These are phyloP conservation scores for Aspergillus terreus DNA, from an alignment of 2,329 filamentous ascomycete genomes.

Conservation along the genomic window DNA sequence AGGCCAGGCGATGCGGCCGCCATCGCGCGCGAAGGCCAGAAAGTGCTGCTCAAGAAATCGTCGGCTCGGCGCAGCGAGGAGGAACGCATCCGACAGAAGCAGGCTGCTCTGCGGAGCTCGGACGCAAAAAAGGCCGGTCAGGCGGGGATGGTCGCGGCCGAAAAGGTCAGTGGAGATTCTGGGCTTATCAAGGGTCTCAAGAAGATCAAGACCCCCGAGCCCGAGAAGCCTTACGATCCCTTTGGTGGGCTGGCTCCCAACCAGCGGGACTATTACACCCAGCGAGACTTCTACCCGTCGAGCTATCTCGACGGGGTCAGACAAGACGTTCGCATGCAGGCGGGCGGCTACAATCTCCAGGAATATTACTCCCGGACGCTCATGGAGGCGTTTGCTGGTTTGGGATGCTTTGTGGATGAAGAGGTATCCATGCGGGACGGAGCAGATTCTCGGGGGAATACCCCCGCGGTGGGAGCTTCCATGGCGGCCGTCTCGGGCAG, in stretches of 20 bases:
- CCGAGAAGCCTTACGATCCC: conserved; percentile 78
- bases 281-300: conserved; percentile 70
- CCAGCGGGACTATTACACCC: conserved; percentile 63
- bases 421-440: conserved; percentile 49
- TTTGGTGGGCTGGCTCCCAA: conserved; percentile 69
- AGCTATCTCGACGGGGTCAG: conserved; percentile 67
- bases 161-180: conserved; percentile 19
- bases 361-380: conserved; percentile 80
- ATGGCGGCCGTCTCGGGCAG: conserved; percentile 19
- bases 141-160: conserved; percentile 13
- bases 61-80: conserved; percentile 57
- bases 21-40: conserved; percentile 51
- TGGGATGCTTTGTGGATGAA: conserved; percentile 83
- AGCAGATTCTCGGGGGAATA: conserved; percentile 10
- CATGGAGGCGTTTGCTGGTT: conserved; percentile 83
- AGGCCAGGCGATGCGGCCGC: conserved; percentile 57
- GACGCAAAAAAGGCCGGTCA: conserved; percentile 27
- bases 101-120: conserved; percentile 35
- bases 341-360: conserved; percentile 76
- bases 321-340: conserved; percentile 62
- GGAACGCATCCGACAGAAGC: conserved; percentile 45
- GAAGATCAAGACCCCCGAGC: conserved; percentile 56
- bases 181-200: conserved; percentile 76
- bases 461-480: conserved; percentile 19
- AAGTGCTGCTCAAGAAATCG: conserved; percentile 69